Evolutionary conservation across 768 basidiomycete genomes (phyloP).

Genomic region (Lentinula aciculospora): DNA sequence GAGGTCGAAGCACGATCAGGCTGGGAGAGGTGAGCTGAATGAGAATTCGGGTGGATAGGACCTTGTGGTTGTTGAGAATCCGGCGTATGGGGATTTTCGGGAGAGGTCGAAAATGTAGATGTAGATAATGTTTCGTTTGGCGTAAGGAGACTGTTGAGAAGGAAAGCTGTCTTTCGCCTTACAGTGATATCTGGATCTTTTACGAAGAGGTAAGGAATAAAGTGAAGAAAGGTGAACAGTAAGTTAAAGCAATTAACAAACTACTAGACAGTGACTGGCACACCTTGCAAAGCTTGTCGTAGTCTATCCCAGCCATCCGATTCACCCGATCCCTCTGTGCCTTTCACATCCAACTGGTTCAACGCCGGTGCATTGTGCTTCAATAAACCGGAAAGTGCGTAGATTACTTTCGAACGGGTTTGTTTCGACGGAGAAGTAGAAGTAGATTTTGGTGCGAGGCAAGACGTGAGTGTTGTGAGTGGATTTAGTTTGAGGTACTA

Average conservation of each 20-base stretch:
- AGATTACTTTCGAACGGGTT: constrained; percentile 75
- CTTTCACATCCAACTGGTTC: constrained; percentile 33
- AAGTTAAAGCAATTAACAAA: too few relatives aligned
- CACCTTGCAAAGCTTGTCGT: constrained; percentile 56
- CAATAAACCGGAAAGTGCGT: constrained; percentile 70
- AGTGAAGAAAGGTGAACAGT: not conserved
- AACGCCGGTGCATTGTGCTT: constrained; percentile 76
- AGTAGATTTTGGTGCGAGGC: constrained; percentile 46
- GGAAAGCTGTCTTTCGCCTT: constrained; percentile 74
- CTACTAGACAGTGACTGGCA: too few relatives aligned
- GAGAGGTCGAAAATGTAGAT: constrained; percentile 14
- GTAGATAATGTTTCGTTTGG: constrained; percentile 30
- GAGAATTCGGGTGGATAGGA: constrained; percentile 67
- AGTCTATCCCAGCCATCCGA: constrained; percentile 63
- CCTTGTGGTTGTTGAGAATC: constrained; percentile 13
- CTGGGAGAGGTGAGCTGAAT: constrained; percentile 54
- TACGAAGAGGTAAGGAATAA: not conserved
- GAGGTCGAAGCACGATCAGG: constrained; percentile 53
- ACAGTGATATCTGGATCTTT: constrained; percentile 74
- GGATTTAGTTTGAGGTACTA: constrained; percentile 67
- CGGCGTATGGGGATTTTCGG: constrained; percentile 18
- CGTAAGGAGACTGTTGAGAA: constrained; percentile 65
- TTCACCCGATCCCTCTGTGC: constrained; percentile 18
- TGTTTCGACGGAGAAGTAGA: constrained; percentile 23
- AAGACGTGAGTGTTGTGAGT: constrained; percentile 54